Conservation (phyloP, 306 rosid species). For the Casuarina equisetifolia region DNA sequence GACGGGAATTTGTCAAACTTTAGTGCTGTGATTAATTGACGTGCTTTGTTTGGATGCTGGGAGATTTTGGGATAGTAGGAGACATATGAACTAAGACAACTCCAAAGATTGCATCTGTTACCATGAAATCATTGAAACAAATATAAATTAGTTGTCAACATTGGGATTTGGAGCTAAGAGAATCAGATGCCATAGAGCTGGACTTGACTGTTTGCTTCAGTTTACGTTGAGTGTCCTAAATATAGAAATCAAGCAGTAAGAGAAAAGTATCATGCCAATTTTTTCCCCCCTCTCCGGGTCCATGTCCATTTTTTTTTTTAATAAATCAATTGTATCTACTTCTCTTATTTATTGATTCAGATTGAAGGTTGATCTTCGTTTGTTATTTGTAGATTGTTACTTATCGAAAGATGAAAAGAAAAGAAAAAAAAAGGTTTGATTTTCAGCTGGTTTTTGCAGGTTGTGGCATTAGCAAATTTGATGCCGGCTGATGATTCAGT, state of each 20-base stretch:
- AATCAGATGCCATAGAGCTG: not conserved
- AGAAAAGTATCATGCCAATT: not conserved
- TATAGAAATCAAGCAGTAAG: not conserved
- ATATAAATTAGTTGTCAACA: not conserved
- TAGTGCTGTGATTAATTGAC: not conserved
- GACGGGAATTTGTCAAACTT: not conserved
- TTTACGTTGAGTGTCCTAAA: not conserved
- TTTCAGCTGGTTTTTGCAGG: conserved; percentile 35
- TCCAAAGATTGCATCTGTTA: not conserved
- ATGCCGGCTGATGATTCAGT: conserved; percentile 89
- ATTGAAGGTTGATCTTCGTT: not conserved
- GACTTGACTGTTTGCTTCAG: not conserved
- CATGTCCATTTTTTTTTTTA: not conserved
- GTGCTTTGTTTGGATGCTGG: not conserved
- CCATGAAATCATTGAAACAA: not conserved
- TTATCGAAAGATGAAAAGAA: not conserved
- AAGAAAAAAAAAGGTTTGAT: not conserved
- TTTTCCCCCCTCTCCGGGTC: not conserved
- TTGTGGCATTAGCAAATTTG: conserved; percentile 95
- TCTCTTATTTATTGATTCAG: not conserved
- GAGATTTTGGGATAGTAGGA: not conserved
- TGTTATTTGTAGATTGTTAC: conserved; percentile 7
- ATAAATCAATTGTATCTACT: not conserved
- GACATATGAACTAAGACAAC: not conserved
- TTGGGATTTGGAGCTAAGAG: not conserved